Evolutionary conservation across 495 filamentous ascomycete genomes (phyloP), one percentile per base, ranked within the genome.

Genomic region (Tetracladium setigerum): DNA sequence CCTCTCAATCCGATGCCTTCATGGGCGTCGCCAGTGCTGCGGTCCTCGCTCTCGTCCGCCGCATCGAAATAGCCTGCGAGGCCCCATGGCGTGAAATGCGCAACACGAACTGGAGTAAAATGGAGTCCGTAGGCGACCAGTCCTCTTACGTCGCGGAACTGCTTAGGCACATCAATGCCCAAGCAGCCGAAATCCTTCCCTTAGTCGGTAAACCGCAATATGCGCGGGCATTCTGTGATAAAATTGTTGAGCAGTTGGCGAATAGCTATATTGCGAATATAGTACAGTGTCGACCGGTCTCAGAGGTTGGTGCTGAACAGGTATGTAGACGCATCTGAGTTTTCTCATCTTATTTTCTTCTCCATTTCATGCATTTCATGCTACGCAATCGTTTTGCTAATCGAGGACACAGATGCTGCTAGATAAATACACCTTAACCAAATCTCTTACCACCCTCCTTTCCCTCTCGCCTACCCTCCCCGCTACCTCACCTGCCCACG

Each of bases 61-160:
- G 81, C 55, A 84, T 95, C 9, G 89, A 96, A 55, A 48, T 83
- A 6, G 82, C 84, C 18, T 81, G 87, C 53, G 92, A 96, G 50
- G 78, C 85, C 2, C 81, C 80, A 11, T 97, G 90, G 91, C 80
- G 91, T 44, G 94, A 97, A 70, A 97, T 98, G 92, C 84, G 86
- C 47, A 95, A 95, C 59, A 92, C 82, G 0, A 84, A 89, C n/a
- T 98, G 92, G 92, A 83, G 82, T 59, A 87, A 85, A 52, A 83
- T 98, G 68, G 94, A 97, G 54, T 82, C 72, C 48, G 94, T 95
- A n/a, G 88, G 86, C 46, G 92, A 97, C 59, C 91, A 96, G 56
- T 95, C 89, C 66, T 83, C 85, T 0, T 97, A 95, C 55, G 87
- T 96, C 27, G 76, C 75, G 24, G 87, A 95, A 58, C 71, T 97